Percentiles rank a stretch among this genome's conserved stretches.
Conservation (phyloP, 2,329 filamentous ascomycete genomes). For the Trichoderma sp. region DNA sequence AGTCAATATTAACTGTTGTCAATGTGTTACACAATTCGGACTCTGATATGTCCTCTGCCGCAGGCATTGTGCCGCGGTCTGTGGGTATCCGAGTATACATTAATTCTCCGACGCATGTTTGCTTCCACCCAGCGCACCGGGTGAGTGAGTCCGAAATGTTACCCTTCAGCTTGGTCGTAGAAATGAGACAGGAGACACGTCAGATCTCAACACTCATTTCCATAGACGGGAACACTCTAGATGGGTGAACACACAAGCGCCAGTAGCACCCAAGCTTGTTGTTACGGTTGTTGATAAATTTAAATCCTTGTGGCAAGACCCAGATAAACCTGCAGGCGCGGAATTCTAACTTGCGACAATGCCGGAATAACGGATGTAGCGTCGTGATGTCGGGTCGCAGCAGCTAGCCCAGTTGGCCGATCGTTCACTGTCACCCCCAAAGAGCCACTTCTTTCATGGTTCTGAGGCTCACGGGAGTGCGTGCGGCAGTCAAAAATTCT, state of each 20-base stretch:
- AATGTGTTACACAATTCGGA: not conserved
- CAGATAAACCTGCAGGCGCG: not conserved
- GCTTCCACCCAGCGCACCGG: conserved; percentile 2
- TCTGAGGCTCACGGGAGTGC: not conserved
- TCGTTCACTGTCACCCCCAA: not conserved
- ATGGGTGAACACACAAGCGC: not conserved
- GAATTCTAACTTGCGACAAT: not conserved
- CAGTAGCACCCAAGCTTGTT: not conserved
- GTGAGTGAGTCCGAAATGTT: not conserved
- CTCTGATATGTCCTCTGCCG: conserved; percentile 7
- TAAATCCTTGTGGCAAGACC: not conserved
- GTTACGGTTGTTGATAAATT: not conserved
- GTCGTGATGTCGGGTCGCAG: not conserved
- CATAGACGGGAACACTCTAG: not conserved
- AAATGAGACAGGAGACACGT: not conserved
- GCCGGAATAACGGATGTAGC: not conserved
- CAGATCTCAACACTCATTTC: not conserved
- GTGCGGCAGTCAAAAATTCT: not conserved
- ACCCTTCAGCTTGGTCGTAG: not conserved
- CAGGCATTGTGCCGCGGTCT: not conserved
- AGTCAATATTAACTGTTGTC: not conserved
- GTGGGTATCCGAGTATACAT: not conserved
- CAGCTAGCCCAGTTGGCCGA: not conserved
- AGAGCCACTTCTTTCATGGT: not conserved
- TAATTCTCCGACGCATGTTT: conserved; percentile 23